Evolutionary conservation across 129 eudicot genomes (phyloP).

Genomic region (Lactuca sativa): DNA sequence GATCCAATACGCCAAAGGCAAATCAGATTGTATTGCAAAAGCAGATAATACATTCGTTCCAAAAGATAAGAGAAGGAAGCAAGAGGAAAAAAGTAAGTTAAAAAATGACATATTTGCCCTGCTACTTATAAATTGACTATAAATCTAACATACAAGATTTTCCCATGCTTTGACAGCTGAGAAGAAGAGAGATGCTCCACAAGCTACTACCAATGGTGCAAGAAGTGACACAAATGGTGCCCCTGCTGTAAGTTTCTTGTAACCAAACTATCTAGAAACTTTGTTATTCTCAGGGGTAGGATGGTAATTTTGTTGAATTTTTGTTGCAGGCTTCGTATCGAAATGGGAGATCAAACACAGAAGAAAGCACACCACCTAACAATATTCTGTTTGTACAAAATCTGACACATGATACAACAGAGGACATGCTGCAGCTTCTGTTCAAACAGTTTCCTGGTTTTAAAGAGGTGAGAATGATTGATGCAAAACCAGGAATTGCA

Average conservation of each 20-base stretch:
- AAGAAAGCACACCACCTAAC: constrained; percentile 79
- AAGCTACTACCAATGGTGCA: constrained; percentile 67
- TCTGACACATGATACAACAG: constrained; percentile 80
- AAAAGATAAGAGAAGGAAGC: constrained; percentile 77
- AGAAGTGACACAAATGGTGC: constrained; percentile 69
- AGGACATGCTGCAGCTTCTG: constrained; percentile 73
- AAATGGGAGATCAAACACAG: constrained; percentile 58
- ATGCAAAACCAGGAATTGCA: constrained; percentile 96
- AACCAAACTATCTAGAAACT: neutral
- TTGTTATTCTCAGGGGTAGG: neutral
- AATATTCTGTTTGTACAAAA: constrained; percentile 83
- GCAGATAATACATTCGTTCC: constrained; percentile 84
- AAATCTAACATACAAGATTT: too few species aligned
- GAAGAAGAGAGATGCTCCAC: constrained; percentile 67
- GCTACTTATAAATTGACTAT: neutral
- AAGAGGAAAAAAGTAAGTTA: constrained; percentile 78
- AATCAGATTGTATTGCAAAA: constrained; percentile 91
- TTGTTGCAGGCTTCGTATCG: constrained; percentile 49
- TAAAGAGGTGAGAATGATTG: constrained; percentile 86
- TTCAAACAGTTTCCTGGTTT: constrained; percentile 94
- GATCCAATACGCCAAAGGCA: constrained; percentile 85
- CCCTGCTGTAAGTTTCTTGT: constrained; percentile 73
- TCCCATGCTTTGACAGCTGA: constrained; percentile 51
- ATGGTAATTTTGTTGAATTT: neutral
- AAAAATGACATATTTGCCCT: constrained; percentile 3